phyloP scores from a whole-genome alignment of 345 rosid genomes.

The Citrus maxima region DNA sequence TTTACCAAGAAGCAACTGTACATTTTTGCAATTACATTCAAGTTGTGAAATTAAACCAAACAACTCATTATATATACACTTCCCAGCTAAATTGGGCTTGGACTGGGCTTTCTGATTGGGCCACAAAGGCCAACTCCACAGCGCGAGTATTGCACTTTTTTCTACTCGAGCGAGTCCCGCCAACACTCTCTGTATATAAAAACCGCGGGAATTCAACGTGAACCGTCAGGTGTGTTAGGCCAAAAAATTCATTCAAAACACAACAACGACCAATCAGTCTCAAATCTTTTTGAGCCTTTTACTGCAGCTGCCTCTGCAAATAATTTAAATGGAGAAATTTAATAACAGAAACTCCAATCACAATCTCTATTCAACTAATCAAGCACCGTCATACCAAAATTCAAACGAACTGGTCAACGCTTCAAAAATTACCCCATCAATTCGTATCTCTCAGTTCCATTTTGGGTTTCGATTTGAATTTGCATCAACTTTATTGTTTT shows the following conservation, averaged over 20 bases:
- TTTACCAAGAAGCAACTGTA: too few species aligned
- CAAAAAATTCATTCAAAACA: not conserved
- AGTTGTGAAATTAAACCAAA: too few species aligned
- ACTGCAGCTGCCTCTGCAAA: too few species aligned
- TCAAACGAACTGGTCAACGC: constrained; percentile 14
- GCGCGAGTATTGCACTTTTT: not conserved
- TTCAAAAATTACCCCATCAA: not conserved
- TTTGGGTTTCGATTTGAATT: not conserved
- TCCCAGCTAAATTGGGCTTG: not conserved
- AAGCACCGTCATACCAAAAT: not conserved
- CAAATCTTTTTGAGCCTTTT: too few species aligned
- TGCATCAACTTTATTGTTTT: not conserved
- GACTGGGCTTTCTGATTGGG: not conserved
- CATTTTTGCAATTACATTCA: too few species aligned
- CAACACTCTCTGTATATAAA: not conserved
- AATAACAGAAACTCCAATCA: not conserved
- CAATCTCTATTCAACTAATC: not conserved
- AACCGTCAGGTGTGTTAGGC: not conserved
- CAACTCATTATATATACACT: not conserved
- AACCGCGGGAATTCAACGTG: not conserved
- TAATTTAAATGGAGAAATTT: not conserved
- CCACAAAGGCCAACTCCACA: not conserved
- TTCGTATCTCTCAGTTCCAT: not conserved
- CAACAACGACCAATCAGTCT: too few species aligned
- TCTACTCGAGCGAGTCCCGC: not conserved